Conservation (phyloP, 176 grass and related monocot species). For the Juncus effusus region DNA sequence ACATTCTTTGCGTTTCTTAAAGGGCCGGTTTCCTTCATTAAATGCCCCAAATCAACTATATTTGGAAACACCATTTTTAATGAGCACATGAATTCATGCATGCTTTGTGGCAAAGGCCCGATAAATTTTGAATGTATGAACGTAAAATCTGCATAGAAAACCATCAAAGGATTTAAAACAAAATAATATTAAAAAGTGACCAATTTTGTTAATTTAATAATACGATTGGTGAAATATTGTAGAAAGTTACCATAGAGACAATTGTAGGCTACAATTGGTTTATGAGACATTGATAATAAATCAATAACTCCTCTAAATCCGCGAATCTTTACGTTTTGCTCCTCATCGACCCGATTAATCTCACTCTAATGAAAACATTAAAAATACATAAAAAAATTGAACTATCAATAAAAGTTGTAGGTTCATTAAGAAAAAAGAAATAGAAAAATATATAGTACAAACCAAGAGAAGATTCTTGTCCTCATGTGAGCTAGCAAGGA, state of each 20-base stretch:
- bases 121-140: constrained; percentile 88
- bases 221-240: constrained; percentile 15
- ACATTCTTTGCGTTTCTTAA: constrained; percentile 82
- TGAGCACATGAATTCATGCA: constrained; percentile 78
- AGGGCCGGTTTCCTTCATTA: constrained; percentile 70
- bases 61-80: constrained; percentile 77
- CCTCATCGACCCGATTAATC: constrained; percentile 54
- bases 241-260: constrained; percentile 62
- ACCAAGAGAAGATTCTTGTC: constrained; percentile 90
- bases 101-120: constrained; percentile 53
- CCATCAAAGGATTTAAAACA: neutral
- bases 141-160: constrained; percentile 61
- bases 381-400: neutral
- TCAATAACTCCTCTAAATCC: constrained; percentile 97
- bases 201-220: neutral
- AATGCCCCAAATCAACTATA: constrained; percentile 76
- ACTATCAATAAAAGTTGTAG: constrained; percentile 6
- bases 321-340: constrained; percentile 59
- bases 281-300: constrained; percentile 65
- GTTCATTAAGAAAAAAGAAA: neutral
- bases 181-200: neutral
- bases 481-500: constrained; percentile 74
- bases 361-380: constrained; percentile 43
- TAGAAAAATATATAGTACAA: constrained; percentile 31
- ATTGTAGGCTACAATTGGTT: constrained; percentile 86